phyloP scores from a whole-genome alignment of 2,329 filamentous ascomycete genomes.

The Geosmithia putterillii region DNA sequence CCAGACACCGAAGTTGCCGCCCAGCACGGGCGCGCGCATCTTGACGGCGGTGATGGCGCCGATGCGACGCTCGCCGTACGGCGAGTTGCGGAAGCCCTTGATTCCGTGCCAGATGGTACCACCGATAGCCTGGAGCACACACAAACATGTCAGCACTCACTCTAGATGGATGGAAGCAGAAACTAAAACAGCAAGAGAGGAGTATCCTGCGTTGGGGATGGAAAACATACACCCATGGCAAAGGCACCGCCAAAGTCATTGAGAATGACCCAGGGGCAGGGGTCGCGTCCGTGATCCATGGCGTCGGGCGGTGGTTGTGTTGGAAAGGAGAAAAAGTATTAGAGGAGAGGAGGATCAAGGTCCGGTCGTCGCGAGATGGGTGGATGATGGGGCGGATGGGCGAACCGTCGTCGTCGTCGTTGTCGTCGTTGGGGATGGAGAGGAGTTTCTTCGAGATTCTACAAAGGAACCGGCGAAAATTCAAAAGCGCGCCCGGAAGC shows the following conservation, averaged over 20 bases:
- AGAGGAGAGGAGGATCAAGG: neutral
- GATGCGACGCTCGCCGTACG: constrained; percentile 88
- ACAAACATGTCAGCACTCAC: neutral
- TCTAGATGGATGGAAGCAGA: neutral
- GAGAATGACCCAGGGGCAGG: constrained; percentile 90
- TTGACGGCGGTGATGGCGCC: constrained; percentile 96
- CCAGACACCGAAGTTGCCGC: constrained; percentile 98
- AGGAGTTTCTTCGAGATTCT: neutral
- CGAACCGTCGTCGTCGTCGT: neutral
- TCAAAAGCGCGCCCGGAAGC: too few species aligned
- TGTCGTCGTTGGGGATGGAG: neutral
- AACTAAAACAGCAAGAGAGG: too few species aligned
- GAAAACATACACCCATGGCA: constrained; percentile 71
- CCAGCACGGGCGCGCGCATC: constrained; percentile 87
- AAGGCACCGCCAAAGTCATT: constrained; percentile 98
- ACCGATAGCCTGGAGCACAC: constrained; percentile 39
- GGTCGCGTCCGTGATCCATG: constrained; percentile 95
- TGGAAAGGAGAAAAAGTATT: neutral
- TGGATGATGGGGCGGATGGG: neutral
- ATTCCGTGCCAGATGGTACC: constrained; percentile 92
- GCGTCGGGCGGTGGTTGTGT: too few species aligned
- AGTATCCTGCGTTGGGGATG: neutral
- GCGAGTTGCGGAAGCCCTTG: constrained; percentile 84
- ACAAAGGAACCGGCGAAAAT: too few species aligned
- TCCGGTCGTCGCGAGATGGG: neutral